Percentiles rank a stretch among this genome's conserved stretches.
Evolutionary conservation across 805 yeast genomes (phyloP).

Genomic region (Myxozyma vanderwaltii): DNA sequence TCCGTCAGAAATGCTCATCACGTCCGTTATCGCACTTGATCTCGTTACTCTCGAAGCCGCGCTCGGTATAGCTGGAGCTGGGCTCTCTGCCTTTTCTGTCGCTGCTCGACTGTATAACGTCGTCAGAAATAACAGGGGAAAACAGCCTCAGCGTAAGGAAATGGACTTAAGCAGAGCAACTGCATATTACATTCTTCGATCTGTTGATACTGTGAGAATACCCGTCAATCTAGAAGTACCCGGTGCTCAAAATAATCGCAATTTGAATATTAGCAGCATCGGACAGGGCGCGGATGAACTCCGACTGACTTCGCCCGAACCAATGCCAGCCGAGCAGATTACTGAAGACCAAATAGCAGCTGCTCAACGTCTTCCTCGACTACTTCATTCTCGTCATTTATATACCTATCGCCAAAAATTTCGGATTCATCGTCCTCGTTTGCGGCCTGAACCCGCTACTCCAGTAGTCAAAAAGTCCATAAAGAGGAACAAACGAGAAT

Average conservation of each 20-base stretch:
- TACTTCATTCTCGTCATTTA: slow-evolving; percentile 9
- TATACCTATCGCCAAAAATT: slow-evolving; percentile 3
- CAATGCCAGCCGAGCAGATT: slow-evolving; percentile 1
- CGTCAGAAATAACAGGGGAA: slow-evolving; percentile 4
- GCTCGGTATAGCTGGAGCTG: slow-evolving; percentile 17
- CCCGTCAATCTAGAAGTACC: slow-evolving; percentile 25
- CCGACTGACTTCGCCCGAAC: slow-evolving; percentile 1
- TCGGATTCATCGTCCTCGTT: background rate
- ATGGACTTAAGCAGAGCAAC: slow-evolving; percentile 12
- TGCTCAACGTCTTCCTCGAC: slow-evolving; percentile 3
- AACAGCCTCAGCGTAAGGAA: slow-evolving; percentile 15
- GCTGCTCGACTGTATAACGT: slow-evolving; percentile 1
- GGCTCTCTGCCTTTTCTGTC: slow-evolving; percentile 15
- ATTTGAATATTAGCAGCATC: background rate
- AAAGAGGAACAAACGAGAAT: background rate
- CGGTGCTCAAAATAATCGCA: background rate
- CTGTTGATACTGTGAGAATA: slow-evolving; percentile 18
- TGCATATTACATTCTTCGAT: slow-evolving; percentile 21
- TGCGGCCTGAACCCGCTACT: background rate
- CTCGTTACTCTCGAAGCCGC: slow-evolving; percentile 15
- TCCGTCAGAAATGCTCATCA: background rate
- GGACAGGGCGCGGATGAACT: background rate
- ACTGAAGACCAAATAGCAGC: slow-evolving; percentile 2
- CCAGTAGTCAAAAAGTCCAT: background rate
- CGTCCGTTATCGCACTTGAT: slow-evolving; percentile 4